phyloP scores from a whole-genome alignment of 371 early-diverging fungal genomes.

The Rhizopus arrhizus region DNA sequence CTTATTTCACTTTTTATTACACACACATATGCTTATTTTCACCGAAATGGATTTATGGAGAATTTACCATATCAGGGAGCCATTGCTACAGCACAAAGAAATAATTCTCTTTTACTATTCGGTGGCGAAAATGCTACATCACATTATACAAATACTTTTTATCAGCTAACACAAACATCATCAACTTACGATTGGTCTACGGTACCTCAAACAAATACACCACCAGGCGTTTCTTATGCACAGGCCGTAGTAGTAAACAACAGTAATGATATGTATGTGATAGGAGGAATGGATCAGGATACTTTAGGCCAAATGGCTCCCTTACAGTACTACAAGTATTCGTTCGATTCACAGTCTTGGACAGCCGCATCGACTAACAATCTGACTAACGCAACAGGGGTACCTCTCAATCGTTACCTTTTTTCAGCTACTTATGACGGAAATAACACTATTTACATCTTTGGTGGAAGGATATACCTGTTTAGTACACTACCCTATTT shows the following conservation, averaged over 20 bases:
- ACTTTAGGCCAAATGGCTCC: constrained; percentile 8
- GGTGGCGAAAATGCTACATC: constrained; percentile 34
- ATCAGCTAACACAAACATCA: constrained; percentile 26
- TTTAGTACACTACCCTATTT: constrained; percentile 22
- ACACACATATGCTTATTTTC: constrained; percentile 25
- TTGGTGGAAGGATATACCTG: constrained; percentile 21
- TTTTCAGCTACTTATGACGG: constrained; percentile 20
- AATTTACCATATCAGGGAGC: constrained; percentile 31
- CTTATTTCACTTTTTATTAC: neutral
- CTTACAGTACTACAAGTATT: constrained; percentile 23
- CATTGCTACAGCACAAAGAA: constrained; percentile 30
- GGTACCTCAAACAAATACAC: constrained; percentile 28
- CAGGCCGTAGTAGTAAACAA: constrained; percentile 27
- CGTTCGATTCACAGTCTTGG: constrained; percentile 26
- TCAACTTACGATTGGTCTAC: constrained; percentile 24
- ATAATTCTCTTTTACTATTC: constrained; percentile 26
- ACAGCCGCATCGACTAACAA: constrained; percentile 14
- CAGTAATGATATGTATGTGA: constrained; percentile 16
- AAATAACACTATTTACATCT: constrained; percentile 27
- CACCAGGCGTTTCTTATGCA: constrained; percentile 19
- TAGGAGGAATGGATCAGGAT: constrained; percentile 26
- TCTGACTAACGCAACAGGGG: constrained; percentile 3
- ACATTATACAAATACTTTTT: constrained; percentile 26
- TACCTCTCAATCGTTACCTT: constrained; percentile 23
- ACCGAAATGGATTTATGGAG: constrained; percentile 24